Percentiles rank a stretch among this genome's conserved stretches.
Evolutionary conservation across 2,329 filamentous ascomycete species (phyloP).

Genomic region (Calycina herbarum): DNA sequence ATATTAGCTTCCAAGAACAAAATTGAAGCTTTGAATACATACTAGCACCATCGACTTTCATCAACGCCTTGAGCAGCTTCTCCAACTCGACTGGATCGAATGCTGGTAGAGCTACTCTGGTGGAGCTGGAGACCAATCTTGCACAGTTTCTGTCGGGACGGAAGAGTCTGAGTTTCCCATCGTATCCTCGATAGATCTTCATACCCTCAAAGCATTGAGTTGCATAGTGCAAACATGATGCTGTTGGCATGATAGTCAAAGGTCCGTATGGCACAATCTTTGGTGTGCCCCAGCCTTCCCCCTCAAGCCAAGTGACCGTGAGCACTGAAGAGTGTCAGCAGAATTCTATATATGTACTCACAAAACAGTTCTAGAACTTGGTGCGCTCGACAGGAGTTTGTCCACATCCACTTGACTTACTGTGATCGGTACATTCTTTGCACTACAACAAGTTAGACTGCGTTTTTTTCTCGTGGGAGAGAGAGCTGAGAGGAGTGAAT

Average conservation of each 20-base stretch:
- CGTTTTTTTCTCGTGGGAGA: background rate
- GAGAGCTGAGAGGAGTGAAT: background rate
- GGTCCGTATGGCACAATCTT: slow-evolving; percentile 76
- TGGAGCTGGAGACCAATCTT: slow-evolving; percentile 52
- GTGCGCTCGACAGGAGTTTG: background rate
- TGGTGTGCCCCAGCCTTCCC: slow-evolving; percentile 70
- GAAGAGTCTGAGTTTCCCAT: slow-evolving; percentile 64
- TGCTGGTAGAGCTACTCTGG: slow-evolving; percentile 70
- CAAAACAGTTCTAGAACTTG: background rate
- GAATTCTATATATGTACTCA: background rate
- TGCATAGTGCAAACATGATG: slow-evolving; percentile 21
- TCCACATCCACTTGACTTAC: background rate
- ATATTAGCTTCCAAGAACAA: background rate
- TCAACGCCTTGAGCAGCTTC: slow-evolving; percentile 69
- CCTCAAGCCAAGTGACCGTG: slow-evolving; percentile 64
- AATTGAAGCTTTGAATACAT: slow-evolving; percentile 10
- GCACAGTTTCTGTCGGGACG: slow-evolving; percentile 56
- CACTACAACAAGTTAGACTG: background rate
- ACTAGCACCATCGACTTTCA: slow-evolving; percentile 66
- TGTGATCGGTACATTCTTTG: slow-evolving; percentile 72
- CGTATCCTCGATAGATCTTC: slow-evolving; percentile 76
- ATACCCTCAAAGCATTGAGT: slow-evolving; percentile 39
- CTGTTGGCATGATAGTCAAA: slow-evolving; percentile 48
- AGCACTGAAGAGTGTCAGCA: slow-evolving; percentile 51
- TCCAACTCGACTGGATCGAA: slow-evolving; percentile 73